phyloP scores from a whole-genome alignment of 306 rosid species.

The Trichosanthes cucumerina region DNA sequence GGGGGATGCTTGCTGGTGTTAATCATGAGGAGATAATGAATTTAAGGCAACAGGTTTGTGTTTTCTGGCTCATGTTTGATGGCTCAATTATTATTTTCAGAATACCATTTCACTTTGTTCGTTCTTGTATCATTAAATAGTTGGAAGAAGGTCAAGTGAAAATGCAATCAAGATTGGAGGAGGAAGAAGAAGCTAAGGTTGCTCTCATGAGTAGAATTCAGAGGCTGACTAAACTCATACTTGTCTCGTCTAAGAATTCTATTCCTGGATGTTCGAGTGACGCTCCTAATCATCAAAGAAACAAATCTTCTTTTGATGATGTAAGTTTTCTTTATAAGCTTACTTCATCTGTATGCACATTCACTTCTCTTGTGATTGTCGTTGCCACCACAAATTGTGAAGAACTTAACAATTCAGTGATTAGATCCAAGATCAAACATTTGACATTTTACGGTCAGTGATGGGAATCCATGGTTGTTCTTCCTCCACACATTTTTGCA shows the following conservation, averaged over 20 bases:
- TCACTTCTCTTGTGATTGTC: neutral
- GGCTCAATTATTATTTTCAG: neutral
- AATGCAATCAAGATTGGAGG: constrained; percentile 98
- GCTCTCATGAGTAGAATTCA: constrained; percentile 99
- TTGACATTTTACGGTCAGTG: neutral
- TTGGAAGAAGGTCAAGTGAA: constrained; percentile 98
- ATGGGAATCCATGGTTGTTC: neutral
- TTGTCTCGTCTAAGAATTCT: constrained; percentile 87
- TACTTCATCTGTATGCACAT: neutral
- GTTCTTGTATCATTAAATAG: constrained; percentile 24
- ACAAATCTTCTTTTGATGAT: constrained; percentile 68
- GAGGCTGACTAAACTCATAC: constrained; percentile 93
- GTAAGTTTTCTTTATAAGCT: constrained; percentile 40
- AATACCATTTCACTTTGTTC: neutral
- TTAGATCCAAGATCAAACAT: neutral
- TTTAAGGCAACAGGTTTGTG: constrained; percentile 73
- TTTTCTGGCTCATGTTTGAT: constrained; percentile 13
- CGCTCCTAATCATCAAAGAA: constrained; percentile 63
- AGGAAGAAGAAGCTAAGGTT: constrained; percentile 98
- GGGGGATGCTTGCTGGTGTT: constrained; percentile 72
- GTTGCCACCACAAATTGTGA: neutral
- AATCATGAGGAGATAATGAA: constrained; percentile 83
- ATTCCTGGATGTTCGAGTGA: constrained; percentile 80
- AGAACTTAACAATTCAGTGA: neutral
- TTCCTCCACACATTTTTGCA: neutral